Percentiles rank a stretch among this genome's conserved stretches.
Conservation (phyloP, 78 protist genomes). For the Pigoraptor vietnamica region DNA sequence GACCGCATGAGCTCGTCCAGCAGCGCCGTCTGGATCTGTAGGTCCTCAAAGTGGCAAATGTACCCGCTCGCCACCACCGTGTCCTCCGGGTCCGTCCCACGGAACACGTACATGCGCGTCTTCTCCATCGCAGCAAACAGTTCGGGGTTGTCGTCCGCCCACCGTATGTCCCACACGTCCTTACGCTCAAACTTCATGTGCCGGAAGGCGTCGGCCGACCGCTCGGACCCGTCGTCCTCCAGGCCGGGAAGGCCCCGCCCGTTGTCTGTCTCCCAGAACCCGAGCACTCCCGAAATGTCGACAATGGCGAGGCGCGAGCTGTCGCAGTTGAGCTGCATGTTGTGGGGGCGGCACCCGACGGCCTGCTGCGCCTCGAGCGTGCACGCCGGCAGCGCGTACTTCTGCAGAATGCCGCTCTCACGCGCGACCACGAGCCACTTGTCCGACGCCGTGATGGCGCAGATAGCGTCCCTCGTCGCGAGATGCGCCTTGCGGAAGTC, state of each 20-base stretch:
- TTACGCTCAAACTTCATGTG: not conserved
- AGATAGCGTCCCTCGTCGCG: slow-evolving; percentile 7
- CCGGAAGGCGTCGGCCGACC: not conserved
- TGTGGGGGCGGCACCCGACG: slow-evolving; percentile 34
- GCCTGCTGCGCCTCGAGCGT: slow-evolving; percentile 3
- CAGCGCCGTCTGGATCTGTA: slow-evolving; percentile 36
- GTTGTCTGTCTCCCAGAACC: slow-evolving; percentile 21
- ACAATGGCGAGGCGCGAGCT: slow-evolving; percentile 36
- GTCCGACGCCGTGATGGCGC: slow-evolving; percentile 8
- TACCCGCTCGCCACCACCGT: slow-evolving; percentile 27
- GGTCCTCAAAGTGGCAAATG: slow-evolving; percentile 57
- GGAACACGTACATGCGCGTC: slow-evolving; percentile 59
- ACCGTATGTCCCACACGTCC: slow-evolving; percentile 29
- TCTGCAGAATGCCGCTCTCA: slow-evolving; percentile 38
- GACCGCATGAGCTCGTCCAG: slow-evolving; percentile 56
- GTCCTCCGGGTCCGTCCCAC: slow-evolving; percentile 59
- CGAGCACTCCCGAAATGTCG: slow-evolving; percentile 56
- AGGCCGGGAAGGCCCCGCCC: not conserved
- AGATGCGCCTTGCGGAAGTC: not conserved
- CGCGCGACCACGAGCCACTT: slow-evolving; percentile 42
- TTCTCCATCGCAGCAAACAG: slow-evolving; percentile 77
- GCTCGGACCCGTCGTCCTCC: not conserved
- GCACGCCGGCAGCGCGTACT: slow-evolving; percentile 33
- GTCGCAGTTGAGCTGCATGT: slow-evolving; percentile 54
- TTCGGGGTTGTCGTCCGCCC: slow-evolving; percentile 70